phyloP scores from a whole-genome alignment of 805 yeast genomes.

The Jamesozyma piceae region DNA sequence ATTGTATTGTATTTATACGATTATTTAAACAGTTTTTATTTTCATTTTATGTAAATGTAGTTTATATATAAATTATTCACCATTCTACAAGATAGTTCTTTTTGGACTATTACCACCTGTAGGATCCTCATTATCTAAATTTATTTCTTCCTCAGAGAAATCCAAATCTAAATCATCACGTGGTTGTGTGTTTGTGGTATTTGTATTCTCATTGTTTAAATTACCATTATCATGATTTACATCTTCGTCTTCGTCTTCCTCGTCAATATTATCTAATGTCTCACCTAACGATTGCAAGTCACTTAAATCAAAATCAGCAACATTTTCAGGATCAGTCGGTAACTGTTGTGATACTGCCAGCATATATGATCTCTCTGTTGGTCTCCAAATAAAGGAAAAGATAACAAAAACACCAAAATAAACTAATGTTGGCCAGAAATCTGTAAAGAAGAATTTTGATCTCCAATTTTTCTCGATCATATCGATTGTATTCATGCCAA shows the following conservation, averaged over 20 bases:
- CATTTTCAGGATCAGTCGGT: slow-evolving; percentile 68
- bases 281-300: slow-evolving; percentile 40
- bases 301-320: slow-evolving; percentile 57
- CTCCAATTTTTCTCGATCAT: slow-evolving; percentile 87
- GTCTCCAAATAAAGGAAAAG: slow-evolving; percentile 91
- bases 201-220: slow-evolving; percentile 1
- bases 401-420: slow-evolving; percentile 77
- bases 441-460: slow-evolving; percentile 74
- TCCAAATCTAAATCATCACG: slow-evolving; percentile 21
- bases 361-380: slow-evolving; percentile 90
- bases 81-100: slow-evolving; percentile 2
- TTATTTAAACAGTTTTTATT: too few species aligned
- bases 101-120: not conserved
- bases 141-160: slow-evolving; percentile 25
- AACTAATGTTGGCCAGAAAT: slow-evolving; percentile 91
- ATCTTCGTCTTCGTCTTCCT: slow-evolving; percentile 31
- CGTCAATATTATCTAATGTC: slow-evolving; percentile 20
- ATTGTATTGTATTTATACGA: too few species aligned
- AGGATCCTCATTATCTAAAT: slow-evolving; percentile 6
- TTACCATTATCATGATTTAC: slow-evolving; percentile 14
- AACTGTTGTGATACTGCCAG: slow-evolving; percentile 90
- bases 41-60: too few species aligned
- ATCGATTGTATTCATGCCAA: slow-evolving; percentile 67
- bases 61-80: not conserved
- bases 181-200: not conserved